Base-by-base conservation (phyloP, 441 rosid species). In the Erodium moschatum region DNA sequence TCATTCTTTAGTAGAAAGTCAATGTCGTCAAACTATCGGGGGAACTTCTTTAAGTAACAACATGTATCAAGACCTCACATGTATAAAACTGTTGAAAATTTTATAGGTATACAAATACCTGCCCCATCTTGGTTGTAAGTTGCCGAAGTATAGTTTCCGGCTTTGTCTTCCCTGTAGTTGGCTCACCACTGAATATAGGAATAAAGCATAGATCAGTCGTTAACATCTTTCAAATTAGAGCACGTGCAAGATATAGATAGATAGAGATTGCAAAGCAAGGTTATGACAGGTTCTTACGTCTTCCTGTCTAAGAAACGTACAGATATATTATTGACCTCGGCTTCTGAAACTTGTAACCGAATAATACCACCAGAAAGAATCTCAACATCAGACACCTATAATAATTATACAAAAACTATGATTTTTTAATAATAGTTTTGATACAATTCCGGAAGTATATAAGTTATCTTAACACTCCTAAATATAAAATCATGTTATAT, bases 91-190 rank as follows among this genome's bases (percentile, higher is more conserved):
- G 58, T 15, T 52, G 16, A n/a, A 1, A n/a, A 52, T 4, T 52
- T 13, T 12, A 52, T 4, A 63, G 60, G 42, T 67, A 20, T 61
- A 52, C 9, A 63, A 42, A 72, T 75, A 91, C 98, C 97, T 91
- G 98, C 31, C 97, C 97, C 79, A 91, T 94, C 80, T 88, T 91
- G 65, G 96, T 91, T 69, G 96, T 91, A 70, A 94, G 93, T 74
- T 94, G 93, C 71, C 96, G 77, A 13, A 91, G 89, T 72, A 94
- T 87, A 54, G 92, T 91, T 81, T 89, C 97, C 68, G 83, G 76
- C 70, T 82, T 85, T 52, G 96, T 94, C 85, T 84, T 91, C 77
- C 98, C 97, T 76, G 82, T 81, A 13, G 93, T 86, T 73, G 92
- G 96, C 78, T 94, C 96, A 56, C 96, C 98, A 58, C 97, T 94